A percentile compares a stretch with the other conserved stretches of the same genome.
Evolutionary conservation across 306 rosid species (phyloP).

Genomic region (Clitoria ternatea): DNA sequence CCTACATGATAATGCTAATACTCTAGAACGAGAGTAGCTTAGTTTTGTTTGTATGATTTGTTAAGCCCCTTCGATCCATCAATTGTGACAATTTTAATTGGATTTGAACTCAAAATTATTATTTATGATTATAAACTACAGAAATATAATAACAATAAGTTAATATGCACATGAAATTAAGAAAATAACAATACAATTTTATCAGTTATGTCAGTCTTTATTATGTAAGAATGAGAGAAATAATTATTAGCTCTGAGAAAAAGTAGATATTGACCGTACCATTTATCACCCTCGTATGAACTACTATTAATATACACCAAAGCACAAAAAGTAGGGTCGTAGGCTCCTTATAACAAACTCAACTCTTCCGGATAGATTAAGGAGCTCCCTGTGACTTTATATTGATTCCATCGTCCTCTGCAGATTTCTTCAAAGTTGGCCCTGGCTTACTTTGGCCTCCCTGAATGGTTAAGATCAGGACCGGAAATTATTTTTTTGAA

Average conservation of each 20-base stretch:
- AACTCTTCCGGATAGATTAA: constrained; percentile 28
- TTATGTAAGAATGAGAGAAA: neutral
- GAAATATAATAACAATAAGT: neutral
- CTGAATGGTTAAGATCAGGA: constrained; percentile 28
- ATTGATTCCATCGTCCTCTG: constrained; percentile 39
- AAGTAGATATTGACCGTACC: neutral
- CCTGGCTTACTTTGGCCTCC: constrained; percentile 65
- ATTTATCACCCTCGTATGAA: neutral
- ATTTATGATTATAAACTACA: neutral
- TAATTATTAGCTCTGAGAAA: too few relatives aligned
- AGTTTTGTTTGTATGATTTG: too few relatives aligned
- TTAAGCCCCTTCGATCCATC: too few relatives aligned
- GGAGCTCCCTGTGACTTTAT: constrained; percentile 28
- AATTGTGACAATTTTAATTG: neutral
- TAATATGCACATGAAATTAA: neutral
- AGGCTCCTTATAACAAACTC: neutral
- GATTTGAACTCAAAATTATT: neutral
- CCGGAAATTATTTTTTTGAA: neutral
- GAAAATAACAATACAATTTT: neutral
- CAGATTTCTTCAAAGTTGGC: constrained; percentile 43
- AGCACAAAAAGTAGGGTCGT: neutral
- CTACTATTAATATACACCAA: neutral
- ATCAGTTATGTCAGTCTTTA: neutral
- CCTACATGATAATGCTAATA: too few relatives aligned
- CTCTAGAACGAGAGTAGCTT: too few relatives aligned